Evolutionary conservation across 257 asterid species (phyloP).

Genomic region (Dorcoceras hygrometricum): DNA sequence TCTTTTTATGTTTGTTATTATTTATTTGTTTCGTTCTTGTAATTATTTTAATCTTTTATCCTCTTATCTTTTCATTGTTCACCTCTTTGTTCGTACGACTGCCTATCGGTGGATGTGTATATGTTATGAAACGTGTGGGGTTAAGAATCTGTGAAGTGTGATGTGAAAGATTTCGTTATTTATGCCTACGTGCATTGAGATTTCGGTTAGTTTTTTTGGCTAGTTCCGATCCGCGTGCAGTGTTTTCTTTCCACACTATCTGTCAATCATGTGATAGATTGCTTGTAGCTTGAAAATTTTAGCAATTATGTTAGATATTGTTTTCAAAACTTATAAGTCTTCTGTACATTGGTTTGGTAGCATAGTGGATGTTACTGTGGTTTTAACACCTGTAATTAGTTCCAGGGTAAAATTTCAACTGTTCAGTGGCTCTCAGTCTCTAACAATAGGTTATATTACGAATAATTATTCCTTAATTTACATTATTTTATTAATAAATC

Average conservation of each 20-base stretch:
- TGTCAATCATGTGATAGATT: constrained; percentile 5
- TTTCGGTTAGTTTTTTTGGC: constrained; percentile 49
- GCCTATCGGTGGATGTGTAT: constrained; percentile 16
- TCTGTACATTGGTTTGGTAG: constrained; percentile 3
- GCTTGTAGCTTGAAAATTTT: constrained; percentile 8
- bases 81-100: constrained; percentile 21
- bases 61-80: constrained; percentile 20
- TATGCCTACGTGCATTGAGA: constrained; percentile 63
- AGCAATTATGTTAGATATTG: constrained; percentile 8
- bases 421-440: background rate
- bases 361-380: constrained; percentile 12
- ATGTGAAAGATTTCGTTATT: constrained; percentile 37
- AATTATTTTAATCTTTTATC: background rate
- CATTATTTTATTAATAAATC: background rate
- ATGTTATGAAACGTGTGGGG: constrained; percentile 24
- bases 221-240: constrained; percentile 7
- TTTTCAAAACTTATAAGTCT: background rate
- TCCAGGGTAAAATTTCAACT: constrained; percentile 1
- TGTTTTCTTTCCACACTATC: constrained; percentile 7
- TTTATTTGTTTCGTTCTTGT: constrained; percentile 7
- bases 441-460: background rate
- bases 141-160: constrained; percentile 60
- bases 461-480: background rate
- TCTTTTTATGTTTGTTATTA: constrained; percentile 5
- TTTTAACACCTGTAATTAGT: background rate